Conservation (phyloP, 2,329 filamentous ascomycete genomes). For the Stagonosporopsis rhizophila region DNA sequence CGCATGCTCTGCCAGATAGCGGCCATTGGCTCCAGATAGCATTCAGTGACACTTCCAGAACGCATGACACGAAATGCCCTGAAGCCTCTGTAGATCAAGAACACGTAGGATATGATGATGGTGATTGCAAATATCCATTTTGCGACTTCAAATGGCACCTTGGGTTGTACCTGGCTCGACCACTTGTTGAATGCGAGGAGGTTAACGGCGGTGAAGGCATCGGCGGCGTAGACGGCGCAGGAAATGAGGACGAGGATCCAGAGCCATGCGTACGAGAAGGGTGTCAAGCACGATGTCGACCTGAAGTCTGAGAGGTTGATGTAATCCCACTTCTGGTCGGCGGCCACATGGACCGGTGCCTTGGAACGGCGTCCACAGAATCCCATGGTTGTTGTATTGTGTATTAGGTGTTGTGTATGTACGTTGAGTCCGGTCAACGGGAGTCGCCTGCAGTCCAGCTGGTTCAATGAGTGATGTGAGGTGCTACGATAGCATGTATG, state of each 20-base stretch:
- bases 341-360: slow-evolving; percentile 46
- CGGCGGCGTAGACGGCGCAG: slow-evolving; percentile 83
- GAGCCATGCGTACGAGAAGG: slow-evolving; percentile 83
- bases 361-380: slow-evolving; percentile 51
- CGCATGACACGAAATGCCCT: slow-evolving; percentile 81
- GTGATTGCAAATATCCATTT: slow-evolving; percentile 96
- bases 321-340: slow-evolving; percentile 79
- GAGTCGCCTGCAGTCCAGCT: slow-evolving; percentile 46
- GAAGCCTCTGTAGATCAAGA: slow-evolving; percentile 80
- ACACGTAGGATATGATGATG: slow-evolving; percentile 88
- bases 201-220: slow-evolving; percentile 93
- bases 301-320: slow-evolving; percentile 82
- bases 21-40: slow-evolving; percentile 87
- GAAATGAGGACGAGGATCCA: slow-evolving; percentile 82
- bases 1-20: slow-evolving; percentile 84
- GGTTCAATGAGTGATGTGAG: slow-evolving; percentile 43
- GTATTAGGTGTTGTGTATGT: slow-evolving; percentile 36
- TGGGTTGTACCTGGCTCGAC: slow-evolving; percentile 82
- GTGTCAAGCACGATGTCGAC: slow-evolving; percentile 76
- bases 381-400: slow-evolving; percentile 37
- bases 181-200: slow-evolving; percentile 87
- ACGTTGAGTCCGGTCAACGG: slow-evolving; percentile 45
- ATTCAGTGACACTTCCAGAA: slow-evolving; percentile 85
- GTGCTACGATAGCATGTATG: slow-evolving; percentile 36
- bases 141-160: slow-evolving; percentile 76